Evolutionary conservation across 805 yeast species (phyloP), one percentile per base, ranked within the genome.

Genomic region (Kuraishia piskuri): DNA sequence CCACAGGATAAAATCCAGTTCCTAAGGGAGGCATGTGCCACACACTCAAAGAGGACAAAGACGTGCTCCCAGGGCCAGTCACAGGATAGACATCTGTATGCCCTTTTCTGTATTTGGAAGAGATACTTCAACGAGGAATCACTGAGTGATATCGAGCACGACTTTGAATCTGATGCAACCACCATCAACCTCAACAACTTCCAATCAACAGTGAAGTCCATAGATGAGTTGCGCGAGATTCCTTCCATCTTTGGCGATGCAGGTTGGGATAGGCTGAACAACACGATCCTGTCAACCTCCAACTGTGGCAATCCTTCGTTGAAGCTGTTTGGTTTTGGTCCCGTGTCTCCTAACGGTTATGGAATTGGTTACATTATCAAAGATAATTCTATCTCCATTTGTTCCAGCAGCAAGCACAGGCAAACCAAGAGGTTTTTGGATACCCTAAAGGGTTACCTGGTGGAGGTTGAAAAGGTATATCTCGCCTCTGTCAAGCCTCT

Each of bases 301-400:
- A 90, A 90, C 68, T 90, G 97, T 71, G 97, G 97, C 44, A 90
- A 90, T 65, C 96, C 96, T 5, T 86, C 96, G 1, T 74, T 90
- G 54, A 83, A 86, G 57, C 74, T 86, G 50, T 90, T 90, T 72
- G 97, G 97, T 0, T 90, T 90, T 63, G 95, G 96, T 2, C 97
- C 97, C 2, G 91, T 90, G 1, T 76, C 86, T 14, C 86, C 90
- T 50, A 91, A 88, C 63, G 97, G 97, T 2, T 90, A 86, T 67
- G 97, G 97, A n/a, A 78, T 90, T 40, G 96, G 96, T 3, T 90
- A 90, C 66, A 88, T 90, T 59, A 86, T 90, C 59, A 90, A 91
- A 66, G 80, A 75, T 47, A 88, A 89, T 62, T 82, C 89, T 21
- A 80, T 90, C 24, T 80, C 90, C 1, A 78, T 90, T 9, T 89